Conservation (phyloP, 2,329 filamentous ascomycete genomes). For the Talaromyces sp. region DNA sequence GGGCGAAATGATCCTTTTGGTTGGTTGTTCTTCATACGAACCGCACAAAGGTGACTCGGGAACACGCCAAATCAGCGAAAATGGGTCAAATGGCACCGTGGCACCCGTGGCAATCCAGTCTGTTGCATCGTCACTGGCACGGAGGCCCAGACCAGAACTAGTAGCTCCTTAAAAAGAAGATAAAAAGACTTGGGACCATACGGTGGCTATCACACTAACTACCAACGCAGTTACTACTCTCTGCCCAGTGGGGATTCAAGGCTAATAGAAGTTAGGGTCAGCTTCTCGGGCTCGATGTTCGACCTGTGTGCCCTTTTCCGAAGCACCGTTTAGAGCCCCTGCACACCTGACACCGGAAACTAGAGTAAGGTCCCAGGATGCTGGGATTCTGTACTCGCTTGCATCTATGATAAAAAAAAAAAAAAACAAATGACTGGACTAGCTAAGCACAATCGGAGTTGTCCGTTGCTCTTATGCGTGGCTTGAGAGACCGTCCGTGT, state of each 20-base stretch:
- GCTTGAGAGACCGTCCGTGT: slow-evolving; percentile 1
- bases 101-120: background rate
- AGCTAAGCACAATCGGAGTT: background rate
- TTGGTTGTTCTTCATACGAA: background rate
- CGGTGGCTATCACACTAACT: background rate
- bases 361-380: slow-evolving; percentile 19
- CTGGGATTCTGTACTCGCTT: slow-evolving; percentile 14
- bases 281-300: background rate
- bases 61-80: background rate
- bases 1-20: background rate
- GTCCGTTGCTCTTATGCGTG: background rate
- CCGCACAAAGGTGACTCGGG: background rate
- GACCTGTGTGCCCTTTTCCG: background rate
- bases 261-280: background rate
- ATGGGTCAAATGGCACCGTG: slow-evolving; percentile 2
- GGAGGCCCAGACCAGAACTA: slow-evolving; percentile 3
- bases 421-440: background rate
- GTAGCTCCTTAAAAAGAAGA: too few species aligned
- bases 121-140: background rate
- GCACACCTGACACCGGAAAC: slow-evolving; percentile 18
- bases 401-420: background rate
- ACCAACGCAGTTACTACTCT: background rate
- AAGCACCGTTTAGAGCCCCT: slow-evolving; percentile 16
- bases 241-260: background rate
- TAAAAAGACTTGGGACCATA: background rate